Conservation (phyloP, 352 stramenopile genomes). For the Phytophthora pseudosyringae region DNA sequence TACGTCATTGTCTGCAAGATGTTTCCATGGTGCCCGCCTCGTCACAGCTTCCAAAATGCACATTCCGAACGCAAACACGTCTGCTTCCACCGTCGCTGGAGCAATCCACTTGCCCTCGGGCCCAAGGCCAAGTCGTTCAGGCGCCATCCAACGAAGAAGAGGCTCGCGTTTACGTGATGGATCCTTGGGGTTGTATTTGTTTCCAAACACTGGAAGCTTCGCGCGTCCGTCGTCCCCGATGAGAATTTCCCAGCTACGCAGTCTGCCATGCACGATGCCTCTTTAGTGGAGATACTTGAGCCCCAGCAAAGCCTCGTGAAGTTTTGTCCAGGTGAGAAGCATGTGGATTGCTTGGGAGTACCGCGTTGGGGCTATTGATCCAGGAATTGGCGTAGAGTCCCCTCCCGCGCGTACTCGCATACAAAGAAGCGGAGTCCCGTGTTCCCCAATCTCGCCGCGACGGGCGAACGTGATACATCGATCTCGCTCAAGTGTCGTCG, state of each 20-base stretch:
- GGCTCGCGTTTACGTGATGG: neutral
- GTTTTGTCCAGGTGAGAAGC: conserved; percentile 19
- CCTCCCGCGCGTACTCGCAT: conserved; percentile 8
- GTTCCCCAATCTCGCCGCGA: neutral
- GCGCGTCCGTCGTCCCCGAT: conserved; percentile 25
- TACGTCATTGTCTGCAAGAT: conserved; percentile 13
- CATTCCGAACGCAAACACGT: conserved; percentile 28
- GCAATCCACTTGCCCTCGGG: neutral
- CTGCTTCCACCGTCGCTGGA: conserved; percentile 11
- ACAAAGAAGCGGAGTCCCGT: conserved; percentile 16
- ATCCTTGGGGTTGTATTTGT: neutral
- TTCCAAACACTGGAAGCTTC: conserved; percentile 21
- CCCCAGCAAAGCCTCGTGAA: conserved; percentile 23
- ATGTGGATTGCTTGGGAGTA: neutral
- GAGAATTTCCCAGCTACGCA: conserved; percentile 22
- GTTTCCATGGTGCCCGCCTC: conserved; percentile 17
- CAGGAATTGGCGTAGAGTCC: conserved; percentile 20
- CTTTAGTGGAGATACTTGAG: conserved; percentile 33
- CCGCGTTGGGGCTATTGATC: neutral
- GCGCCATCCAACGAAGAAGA: conserved; percentile 24
- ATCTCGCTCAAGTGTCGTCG: conserved; percentile 13
- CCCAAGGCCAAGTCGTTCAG: conserved; percentile 20
- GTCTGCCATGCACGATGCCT: conserved; percentile 19
- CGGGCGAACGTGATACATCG: conserved; percentile 5
- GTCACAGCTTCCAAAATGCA: conserved; percentile 27